Conservation (phyloP, 257 asterid species). For the Capsicum baccatum region DNA sequence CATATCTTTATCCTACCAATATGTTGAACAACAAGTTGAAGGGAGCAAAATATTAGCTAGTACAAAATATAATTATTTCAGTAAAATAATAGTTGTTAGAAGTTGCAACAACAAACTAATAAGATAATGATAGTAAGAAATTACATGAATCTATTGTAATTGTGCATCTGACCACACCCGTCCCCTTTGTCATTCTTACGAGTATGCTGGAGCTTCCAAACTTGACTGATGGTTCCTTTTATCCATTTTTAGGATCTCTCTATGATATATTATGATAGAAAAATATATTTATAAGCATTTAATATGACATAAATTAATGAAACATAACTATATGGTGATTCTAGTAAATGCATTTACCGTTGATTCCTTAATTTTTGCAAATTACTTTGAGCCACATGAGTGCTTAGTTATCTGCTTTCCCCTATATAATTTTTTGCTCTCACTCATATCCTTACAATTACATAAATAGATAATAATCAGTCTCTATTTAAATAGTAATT, state of each 20-base stretch:
- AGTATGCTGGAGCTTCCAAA: neutral
- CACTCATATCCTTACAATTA: neutral
- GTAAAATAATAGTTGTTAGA: no score
- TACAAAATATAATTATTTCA: no score
- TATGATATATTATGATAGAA: neutral
- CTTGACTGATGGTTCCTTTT: neutral
- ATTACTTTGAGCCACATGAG: neutral
- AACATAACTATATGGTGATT: neutral
- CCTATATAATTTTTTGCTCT: neutral
- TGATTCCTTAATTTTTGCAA: neutral
- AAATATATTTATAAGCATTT: neutral
- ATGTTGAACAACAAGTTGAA: no score
- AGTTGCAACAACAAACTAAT: neutral
- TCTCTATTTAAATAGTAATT: neutral
- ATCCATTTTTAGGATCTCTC: neutral
- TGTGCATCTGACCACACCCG: neutral
- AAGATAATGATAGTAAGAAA: neutral
- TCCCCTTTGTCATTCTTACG: neutral
- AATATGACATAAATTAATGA: neutral
- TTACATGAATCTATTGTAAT: no score
- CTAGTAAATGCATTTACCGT: neutral
- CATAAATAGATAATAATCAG: neutral
- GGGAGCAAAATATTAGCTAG: no score
- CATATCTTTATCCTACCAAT: no score
- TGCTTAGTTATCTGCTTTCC: neutral